These are phyloP conservation scores for Penicillium olsonii DNA, from an alignment of 2,329 filamentous ascomycete genomes.

Conservation along the genomic window DNA sequence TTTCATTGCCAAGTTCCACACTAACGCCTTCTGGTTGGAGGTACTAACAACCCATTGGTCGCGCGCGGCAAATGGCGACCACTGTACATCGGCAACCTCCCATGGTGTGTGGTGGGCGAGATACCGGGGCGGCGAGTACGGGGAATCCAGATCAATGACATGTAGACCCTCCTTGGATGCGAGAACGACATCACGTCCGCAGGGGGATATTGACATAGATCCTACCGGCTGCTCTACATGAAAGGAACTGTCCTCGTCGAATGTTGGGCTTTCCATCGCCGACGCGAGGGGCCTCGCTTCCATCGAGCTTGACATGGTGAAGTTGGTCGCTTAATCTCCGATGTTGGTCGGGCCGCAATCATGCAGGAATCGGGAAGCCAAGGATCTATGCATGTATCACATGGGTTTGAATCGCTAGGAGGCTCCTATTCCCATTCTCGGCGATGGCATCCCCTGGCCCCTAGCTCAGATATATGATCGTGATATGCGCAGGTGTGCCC, in stretches of 20 bases:
- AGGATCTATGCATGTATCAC: slow-evolving; percentile 1
- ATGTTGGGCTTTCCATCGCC: slow-evolving; percentile 83
- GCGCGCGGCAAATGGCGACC: slow-evolving; percentile 87
- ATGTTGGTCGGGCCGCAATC: slow-evolving; percentile 11
- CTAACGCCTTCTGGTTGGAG: slow-evolving; percentile 88
- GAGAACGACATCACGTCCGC: slow-evolving; percentile 84
- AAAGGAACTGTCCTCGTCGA: slow-evolving; percentile 81
- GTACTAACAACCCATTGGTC: slow-evolving; percentile 95
- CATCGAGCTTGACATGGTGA: slow-evolving; percentile 37
- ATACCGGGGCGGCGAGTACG: slow-evolving; percentile 81
- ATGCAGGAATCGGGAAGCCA: slow-evolving; percentile 4
- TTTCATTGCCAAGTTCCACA: slow-evolving; percentile 83
- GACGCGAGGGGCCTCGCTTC: slow-evolving; percentile 46
- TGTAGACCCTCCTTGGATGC: slow-evolving; percentile 87
- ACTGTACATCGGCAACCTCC: slow-evolving; percentile 94
- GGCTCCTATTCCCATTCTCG: slow-evolving; percentile 3
- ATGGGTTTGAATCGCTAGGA: neutral
- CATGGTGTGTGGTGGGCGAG: slow-evolving; percentile 86
- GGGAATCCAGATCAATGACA: slow-evolving; percentile 88
- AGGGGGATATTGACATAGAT: slow-evolving; percentile 90
- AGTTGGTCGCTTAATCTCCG: slow-evolving; percentile 9
- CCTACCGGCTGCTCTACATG: slow-evolving; percentile 78
- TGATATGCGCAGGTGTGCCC: no score
- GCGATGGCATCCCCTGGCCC: slow-evolving; percentile 4
- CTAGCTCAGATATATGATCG: slow-evolving; percentile 1